Conservation (phyloP, 192 early-diverging fungal genomes). For the Gamsiella multidivaricata region DNA sequence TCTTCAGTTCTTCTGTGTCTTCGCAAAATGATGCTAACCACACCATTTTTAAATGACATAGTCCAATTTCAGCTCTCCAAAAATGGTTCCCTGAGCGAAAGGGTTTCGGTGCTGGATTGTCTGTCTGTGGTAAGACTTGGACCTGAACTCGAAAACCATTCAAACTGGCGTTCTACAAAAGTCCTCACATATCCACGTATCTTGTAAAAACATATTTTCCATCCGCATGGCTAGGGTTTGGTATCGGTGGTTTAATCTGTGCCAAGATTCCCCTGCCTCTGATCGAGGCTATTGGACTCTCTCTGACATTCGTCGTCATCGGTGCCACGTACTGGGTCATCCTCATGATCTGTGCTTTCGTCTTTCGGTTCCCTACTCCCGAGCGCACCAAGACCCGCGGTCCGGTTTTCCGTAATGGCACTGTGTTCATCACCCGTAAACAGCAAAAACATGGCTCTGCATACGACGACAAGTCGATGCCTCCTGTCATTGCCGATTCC, state of each 20-base stretch:
- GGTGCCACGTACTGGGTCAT: slow-evolving; percentile 71
- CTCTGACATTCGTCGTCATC: slow-evolving; percentile 72
- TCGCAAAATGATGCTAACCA: no score
- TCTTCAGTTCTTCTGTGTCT: not conserved
- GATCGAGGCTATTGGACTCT: slow-evolving; percentile 65
- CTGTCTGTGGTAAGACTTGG: slow-evolving; percentile 68
- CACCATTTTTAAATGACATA: not conserved
- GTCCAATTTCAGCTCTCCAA: slow-evolving; percentile 69
- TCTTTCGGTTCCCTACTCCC: slow-evolving; percentile 71
- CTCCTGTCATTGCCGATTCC: slow-evolving; percentile 61
- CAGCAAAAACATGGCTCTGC: slow-evolving; percentile 46
- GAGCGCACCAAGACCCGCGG: slow-evolving; percentile 70
- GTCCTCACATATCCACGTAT: no score
- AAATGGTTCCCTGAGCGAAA: slow-evolving; percentile 73
- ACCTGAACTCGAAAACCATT: not conserved
- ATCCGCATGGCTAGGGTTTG: slow-evolving; percentile 60
- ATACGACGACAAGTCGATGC: slow-evolving; percentile 47
- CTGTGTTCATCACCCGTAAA: slow-evolving; percentile 47
- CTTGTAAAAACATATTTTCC: not conserved
- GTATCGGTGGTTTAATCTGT: slow-evolving; percentile 77
- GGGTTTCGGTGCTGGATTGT: slow-evolving; percentile 69
- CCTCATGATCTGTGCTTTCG: slow-evolving; percentile 64
- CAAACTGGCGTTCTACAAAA: no score
- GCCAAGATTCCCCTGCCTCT: slow-evolving; percentile 72
- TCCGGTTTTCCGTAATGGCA: slow-evolving; percentile 57